Base-by-base conservation (phyloP, 306 rosid genomes). In the Lathyrus sativus region DNA sequence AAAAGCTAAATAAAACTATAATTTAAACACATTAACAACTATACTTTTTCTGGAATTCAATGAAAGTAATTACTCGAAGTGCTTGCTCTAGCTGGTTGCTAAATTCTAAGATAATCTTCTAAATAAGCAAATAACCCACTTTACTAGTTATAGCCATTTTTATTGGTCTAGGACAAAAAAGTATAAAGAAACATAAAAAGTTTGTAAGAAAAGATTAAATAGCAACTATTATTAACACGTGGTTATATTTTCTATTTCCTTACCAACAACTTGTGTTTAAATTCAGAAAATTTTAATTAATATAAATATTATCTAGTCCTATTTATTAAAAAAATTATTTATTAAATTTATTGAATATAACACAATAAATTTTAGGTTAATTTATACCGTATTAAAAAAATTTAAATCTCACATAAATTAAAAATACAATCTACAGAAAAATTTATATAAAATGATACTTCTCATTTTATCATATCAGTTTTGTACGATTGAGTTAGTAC, bases 141-240 rank as follows among this genome's bases (percentile, higher is more conserved):
- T 73, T 63, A 53, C 43, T 28, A 9, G 46, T 26, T 70, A 70
- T 54, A 12, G 15, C 49, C 46, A 37, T 31, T 74, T 65, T 19
- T 0, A 74, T 74, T 65, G 72, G 67, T 31, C 42, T 33, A 56
- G 33, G 51, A 44, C 5, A 33, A 65, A 65, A 73, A 74, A 37
- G 61, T 11, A 18, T 15, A 45, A 44, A 54, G 29, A 31, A 31
- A 43, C 46, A 55, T 65, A 41, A 19, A 39, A 62, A 10, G 43
- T 31, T 7, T n/a, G 22, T 8, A 4, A 35, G 33, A 33, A 17
- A 11, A 19, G 31, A 14, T 28, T 31, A 38, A 51, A 33, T 33
- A 10, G n/a, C 11, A 11, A 41, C 13, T 41, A 41, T 41, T n/a
- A 41, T 41, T 41, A 2, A 1, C 46, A 41, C 45, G 1, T 41